Evolutionary conservation across 257 asterid species (phyloP).

Genomic region (Rauvolfia tetraphylla): DNA sequence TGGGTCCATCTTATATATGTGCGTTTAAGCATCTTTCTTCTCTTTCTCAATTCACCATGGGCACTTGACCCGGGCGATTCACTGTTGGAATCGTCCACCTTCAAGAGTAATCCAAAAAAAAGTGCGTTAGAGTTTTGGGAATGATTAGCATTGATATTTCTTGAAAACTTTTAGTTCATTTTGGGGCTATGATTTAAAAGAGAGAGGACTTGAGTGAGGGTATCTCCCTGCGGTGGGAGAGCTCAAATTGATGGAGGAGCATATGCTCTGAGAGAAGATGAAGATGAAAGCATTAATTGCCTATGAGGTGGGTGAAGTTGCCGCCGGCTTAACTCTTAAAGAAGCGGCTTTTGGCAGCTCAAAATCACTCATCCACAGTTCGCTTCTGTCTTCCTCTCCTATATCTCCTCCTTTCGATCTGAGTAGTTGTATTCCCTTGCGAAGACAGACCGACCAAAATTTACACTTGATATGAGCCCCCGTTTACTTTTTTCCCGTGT

Average conservation of each 20-base stretch:
- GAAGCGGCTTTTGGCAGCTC: conserved; percentile 17
- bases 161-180: neutral
- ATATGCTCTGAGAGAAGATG: neutral
- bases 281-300: neutral
- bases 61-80: neutral
- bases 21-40: neutral
- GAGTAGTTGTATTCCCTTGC: conserved; percentile 3
- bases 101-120: too few species aligned
- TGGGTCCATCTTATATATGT: neutral
- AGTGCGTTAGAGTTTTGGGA: too few species aligned
- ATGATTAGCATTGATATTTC: neutral
- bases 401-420: neutral
- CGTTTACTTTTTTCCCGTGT: neutral
- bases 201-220: conserved; percentile 30
- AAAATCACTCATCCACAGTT: neutral
- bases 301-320: conserved; percentile 22
- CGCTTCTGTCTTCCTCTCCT: neutral
- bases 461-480: conserved; percentile 34
- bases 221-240: neutral
- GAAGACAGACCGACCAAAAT: conserved; percentile 15
- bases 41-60: neutral
- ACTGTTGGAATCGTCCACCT: too few species aligned
- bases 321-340: conserved; percentile 1
- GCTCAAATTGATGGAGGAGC: neutral
- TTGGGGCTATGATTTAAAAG: conserved; percentile 27